phyloP scores from a whole-genome alignment of 2,329 filamentous ascomycete species.

The Ophioceras dolichostomum region DNA sequence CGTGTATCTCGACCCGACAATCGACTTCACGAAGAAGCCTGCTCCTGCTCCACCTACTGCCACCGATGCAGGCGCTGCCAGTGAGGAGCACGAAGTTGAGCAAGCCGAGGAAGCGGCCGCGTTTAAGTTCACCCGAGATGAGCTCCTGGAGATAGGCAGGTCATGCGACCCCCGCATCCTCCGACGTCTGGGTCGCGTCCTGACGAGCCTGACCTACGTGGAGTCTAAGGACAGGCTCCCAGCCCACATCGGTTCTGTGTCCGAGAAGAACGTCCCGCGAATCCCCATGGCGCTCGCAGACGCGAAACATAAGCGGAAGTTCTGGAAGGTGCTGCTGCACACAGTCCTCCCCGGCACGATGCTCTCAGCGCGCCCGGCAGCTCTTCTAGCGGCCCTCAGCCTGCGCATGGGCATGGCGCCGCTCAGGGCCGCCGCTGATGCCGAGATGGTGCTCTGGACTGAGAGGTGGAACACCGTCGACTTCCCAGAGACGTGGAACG shows the following conservation, averaged over 20 bases:
- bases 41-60: too few species aligned
- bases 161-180: constrained; percentile 36
- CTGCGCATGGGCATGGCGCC: constrained; percentile 33
- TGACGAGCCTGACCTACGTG: constrained; percentile 33
- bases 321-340: constrained; percentile 37
- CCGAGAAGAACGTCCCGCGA: constrained; percentile 20
- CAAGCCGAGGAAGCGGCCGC: constrained; percentile 12
- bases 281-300: constrained; percentile 30
- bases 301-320: constrained; percentile 20
- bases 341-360: constrained; percentile 33
- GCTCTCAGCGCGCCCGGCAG: constrained; percentile 28
- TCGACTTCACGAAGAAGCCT: constrained; percentile 19
- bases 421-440: constrained; percentile 24
- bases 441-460: constrained; percentile 26
- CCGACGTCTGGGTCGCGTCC: constrained; percentile 29
- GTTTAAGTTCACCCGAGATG: constrained; percentile 26
- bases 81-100: constrained; percentile 7
- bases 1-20: constrained; percentile 35
- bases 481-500: constrained; percentile 36
- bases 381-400: constrained; percentile 31
- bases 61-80: not conserved
- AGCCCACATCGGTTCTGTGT: constrained; percentile 22
- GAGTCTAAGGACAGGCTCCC: constrained; percentile 26
- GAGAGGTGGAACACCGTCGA: constrained; percentile 33
- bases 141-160: constrained; percentile 37